Evolutionary conservation across 2,329 filamentous ascomycete species (phyloP).

Genomic region (Xylaria sp.): DNA sequence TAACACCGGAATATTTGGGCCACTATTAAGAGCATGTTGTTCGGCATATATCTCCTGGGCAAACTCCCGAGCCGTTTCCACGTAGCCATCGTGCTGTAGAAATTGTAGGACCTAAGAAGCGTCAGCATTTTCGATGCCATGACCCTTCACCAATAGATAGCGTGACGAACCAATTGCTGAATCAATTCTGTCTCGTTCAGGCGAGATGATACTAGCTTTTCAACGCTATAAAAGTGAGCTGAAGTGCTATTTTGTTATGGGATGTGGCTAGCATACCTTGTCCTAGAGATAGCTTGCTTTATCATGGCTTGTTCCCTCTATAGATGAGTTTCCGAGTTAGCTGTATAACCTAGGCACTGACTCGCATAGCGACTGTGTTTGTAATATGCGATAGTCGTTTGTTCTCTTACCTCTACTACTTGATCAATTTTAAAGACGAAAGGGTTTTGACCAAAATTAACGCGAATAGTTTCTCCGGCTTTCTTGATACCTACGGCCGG

Average conservation of each 20-base stretch:
- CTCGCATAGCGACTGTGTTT: background rate
- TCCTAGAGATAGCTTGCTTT: constrained; percentile 62
- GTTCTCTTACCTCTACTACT: constrained; percentile 71
- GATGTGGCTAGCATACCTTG: constrained; percentile 45
- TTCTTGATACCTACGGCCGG: constrained; percentile 70
- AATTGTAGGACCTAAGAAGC: constrained; percentile 73
- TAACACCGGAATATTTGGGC: constrained; percentile 57
- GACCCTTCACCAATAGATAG: background rate
- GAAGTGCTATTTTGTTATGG: constrained; percentile 10
- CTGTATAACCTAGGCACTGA: background rate
- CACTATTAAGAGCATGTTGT: constrained; percentile 69
- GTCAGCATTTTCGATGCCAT: constrained; percentile 21
- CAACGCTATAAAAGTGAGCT: constrained; percentile 51
- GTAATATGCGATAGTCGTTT: background rate
- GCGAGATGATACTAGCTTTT: constrained; percentile 61
- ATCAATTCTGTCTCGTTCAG: constrained; percentile 78
- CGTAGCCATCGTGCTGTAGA: constrained; percentile 91
- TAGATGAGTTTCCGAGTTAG: constrained; percentile 8
- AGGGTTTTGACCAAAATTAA: constrained; percentile 73
- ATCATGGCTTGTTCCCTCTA: constrained; percentile 67
- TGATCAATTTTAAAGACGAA: constrained; percentile 93
- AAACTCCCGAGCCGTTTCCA: constrained; percentile 90
- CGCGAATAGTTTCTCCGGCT: constrained; percentile 63
- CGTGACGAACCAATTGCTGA: constrained; percentile 70
- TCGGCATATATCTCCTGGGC: constrained; percentile 79